Percentiles rank a stretch among this genome's conserved stretches.
phyloP scores from a whole-genome alignment of 2,329 filamentous ascomycete genomes.

The Ceratocystis albifundus region DNA sequence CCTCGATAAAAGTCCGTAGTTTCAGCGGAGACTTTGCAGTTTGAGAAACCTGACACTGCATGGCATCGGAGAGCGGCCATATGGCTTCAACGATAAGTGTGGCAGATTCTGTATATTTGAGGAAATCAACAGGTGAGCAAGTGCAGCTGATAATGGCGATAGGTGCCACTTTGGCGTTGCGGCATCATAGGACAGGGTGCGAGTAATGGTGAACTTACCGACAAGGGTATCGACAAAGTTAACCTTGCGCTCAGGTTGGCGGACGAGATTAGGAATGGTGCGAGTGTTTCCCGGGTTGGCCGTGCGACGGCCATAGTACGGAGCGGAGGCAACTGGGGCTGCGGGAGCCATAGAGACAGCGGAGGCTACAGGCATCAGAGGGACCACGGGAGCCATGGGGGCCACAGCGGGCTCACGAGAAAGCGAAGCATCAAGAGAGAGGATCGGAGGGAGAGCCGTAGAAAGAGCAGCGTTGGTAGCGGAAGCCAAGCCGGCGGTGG shows the following conservation, averaged over 20 bases:
- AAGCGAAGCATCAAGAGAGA: conserved; percentile 53
- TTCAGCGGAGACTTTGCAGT: conserved; percentile 70
- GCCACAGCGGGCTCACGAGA: conserved; percentile 22
- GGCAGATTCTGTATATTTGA: conserved; percentile 63
- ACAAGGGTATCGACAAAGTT: conserved; percentile 95
- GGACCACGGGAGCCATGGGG: conserved; percentile 25
- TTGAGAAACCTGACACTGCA: conserved; percentile 58
- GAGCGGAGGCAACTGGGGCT: conserved; percentile 53
- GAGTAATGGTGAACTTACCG: conserved; percentile 54
- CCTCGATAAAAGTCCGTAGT: conserved; percentile 90
- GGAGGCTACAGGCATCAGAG: conserved; percentile 51
- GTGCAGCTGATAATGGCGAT: conserved; percentile 14
- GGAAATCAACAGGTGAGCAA: background rate
- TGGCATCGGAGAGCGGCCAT: conserved; percentile 78
- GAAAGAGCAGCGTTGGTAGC: background rate
- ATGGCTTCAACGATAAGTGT: conserved; percentile 95
- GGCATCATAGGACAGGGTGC: background rate
- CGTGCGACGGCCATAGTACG: conserved; percentile 42
- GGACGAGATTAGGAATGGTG: conserved; percentile 54
- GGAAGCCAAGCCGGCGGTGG: background rate
- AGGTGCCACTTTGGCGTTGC: background rate
- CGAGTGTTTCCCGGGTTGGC: conserved; percentile 45
- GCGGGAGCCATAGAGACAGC: conserved; percentile 47
- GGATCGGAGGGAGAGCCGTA: conserved; percentile 26
- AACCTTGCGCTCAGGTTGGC: conserved; percentile 83